These are phyloP conservation scores for Pythium monospermum DNA, from an alignment of 352 stramenopile species.

Conservation along the genomic window DNA sequence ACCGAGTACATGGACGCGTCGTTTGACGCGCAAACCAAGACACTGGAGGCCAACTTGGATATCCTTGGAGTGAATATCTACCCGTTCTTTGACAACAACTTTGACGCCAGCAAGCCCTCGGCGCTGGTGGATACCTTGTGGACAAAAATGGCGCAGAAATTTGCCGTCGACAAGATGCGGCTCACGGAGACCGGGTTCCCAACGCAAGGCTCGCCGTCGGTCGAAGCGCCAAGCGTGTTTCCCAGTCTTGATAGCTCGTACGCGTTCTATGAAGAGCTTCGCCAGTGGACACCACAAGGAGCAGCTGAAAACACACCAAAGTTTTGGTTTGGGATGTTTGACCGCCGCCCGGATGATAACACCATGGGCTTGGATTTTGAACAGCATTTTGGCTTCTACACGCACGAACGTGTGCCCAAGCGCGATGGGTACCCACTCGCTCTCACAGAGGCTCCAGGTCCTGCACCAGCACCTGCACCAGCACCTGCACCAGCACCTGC, in stretches of 20 bases:
- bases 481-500: neutral
- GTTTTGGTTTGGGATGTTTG: conserved; percentile 33
- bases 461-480: neutral
- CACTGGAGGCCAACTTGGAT: conserved; percentile 29
- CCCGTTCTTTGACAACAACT: conserved; percentile 53
- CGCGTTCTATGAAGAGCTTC: conserved; percentile 24
- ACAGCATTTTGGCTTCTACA: conserved; percentile 34
- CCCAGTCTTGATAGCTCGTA: conserved; percentile 30
- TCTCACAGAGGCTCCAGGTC: conserved; percentile 6
- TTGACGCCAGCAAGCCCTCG: conserved; percentile 34
- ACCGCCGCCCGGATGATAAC: conserved; percentile 24
- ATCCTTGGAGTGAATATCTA: conserved; percentile 61
- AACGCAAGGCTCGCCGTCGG: conserved; percentile 29
- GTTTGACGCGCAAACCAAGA: conserved; percentile 29
- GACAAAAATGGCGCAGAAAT: conserved; percentile 36
- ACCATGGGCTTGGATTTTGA: conserved; percentile 21
- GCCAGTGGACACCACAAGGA: conserved; percentile 17
- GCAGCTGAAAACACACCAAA: conserved; percentile 9
- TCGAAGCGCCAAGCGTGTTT: conserved; percentile 28
- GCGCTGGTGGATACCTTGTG: conserved; percentile 39
- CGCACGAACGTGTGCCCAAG: conserved; percentile 12
- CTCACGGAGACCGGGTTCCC: conserved; percentile 59
- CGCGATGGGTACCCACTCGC: conserved; percentile 12
- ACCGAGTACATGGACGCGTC: conserved; percentile 38
- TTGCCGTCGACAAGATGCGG: conserved; percentile 32